phyloP scores from a whole-genome alignment of 2,329 filamentous ascomycete species.

The Aphanocladium album region DNA sequence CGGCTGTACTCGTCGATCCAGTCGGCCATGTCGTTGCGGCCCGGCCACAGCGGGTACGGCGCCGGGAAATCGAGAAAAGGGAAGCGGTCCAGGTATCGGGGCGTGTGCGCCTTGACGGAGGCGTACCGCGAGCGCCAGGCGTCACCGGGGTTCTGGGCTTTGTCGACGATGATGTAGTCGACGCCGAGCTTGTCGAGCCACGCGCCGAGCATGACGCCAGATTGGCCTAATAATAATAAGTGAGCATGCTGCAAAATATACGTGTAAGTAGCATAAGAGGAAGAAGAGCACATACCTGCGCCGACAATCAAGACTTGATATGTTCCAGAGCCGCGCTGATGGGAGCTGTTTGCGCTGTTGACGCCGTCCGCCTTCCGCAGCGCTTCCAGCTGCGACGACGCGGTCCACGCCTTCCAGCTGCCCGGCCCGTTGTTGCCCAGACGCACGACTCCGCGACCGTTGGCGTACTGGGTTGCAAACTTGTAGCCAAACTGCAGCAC shows the following conservation, averaged over 20 bases:
- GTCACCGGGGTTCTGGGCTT: slow-evolving; percentile 40
- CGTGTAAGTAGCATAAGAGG: neutral
- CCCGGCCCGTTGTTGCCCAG: slow-evolving; percentile 14
- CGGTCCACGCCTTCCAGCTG: slow-evolving; percentile 22
- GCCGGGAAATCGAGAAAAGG: slow-evolving; percentile 21
- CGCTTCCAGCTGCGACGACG: slow-evolving; percentile 22
- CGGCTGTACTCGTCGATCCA: slow-evolving; percentile 45
- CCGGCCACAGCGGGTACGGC: slow-evolving; percentile 28
- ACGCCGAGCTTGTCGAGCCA: slow-evolving; percentile 25
- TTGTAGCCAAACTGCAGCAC: slow-evolving; percentile 18
- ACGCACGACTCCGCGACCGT: slow-evolving; percentile 20
- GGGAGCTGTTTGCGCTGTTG: neutral
- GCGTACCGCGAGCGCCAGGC: slow-evolving; percentile 47
- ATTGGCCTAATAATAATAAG: slow-evolving; percentile 29
- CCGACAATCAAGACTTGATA: slow-evolving; percentile 36
- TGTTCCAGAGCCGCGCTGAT: slow-evolving; percentile 24
- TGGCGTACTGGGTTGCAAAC: slow-evolving; percentile 17
- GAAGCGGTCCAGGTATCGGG: slow-evolving; percentile 21
- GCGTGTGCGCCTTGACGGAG: slow-evolving; percentile 19
- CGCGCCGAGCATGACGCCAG: slow-evolving; percentile 35
- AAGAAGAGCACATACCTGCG: slow-evolving; percentile 22
- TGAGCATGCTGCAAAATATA: too few species aligned
- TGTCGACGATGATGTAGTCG: slow-evolving; percentile 37
- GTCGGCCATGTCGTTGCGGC: slow-evolving; percentile 41
- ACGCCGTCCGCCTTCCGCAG: slow-evolving; percentile 14